Evolutionary conservation across 305 asterid species (phyloP).

Genomic region (Solanum chacoense): DNA sequence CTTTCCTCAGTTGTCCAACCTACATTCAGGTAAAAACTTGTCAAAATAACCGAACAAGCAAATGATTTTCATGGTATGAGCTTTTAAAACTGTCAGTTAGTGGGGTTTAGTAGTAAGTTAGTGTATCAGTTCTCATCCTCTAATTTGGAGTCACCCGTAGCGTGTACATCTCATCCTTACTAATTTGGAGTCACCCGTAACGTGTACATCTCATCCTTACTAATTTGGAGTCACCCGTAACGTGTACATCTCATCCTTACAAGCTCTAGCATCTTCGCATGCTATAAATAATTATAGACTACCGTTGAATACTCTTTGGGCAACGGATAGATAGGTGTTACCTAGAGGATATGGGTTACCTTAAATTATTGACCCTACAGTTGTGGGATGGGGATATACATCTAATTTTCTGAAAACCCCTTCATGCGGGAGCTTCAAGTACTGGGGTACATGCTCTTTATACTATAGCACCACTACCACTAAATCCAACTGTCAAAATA

Average conservation of each 20-base stretch:
- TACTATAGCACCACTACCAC: neutral
- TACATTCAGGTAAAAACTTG: slow-evolving; percentile 14
- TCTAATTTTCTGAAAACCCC: neutral
- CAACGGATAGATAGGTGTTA: neutral
- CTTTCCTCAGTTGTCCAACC: slow-evolving; percentile 64
- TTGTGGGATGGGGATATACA: neutral
- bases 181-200: neutral
- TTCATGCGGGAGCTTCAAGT: neutral
- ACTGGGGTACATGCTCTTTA: neutral
- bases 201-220: neutral
- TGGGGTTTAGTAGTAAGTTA: neutral
- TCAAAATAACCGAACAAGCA: neutral
- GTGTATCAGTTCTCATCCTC: neutral
- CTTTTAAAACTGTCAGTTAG: neutral
- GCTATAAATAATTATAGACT: neutral
- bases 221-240: neutral
- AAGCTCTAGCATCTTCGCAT: neutral
- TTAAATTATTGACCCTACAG: neutral
- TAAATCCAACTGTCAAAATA: neutral
- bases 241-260: neutral
- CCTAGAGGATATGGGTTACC: neutral
- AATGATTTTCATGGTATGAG: neutral
- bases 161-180: neutral
- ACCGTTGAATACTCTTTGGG: neutral
- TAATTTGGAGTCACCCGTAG: neutral